phyloP scores from a whole-genome alignment of 78 protist species.

The Dictyostelium purpureum region DNA sequence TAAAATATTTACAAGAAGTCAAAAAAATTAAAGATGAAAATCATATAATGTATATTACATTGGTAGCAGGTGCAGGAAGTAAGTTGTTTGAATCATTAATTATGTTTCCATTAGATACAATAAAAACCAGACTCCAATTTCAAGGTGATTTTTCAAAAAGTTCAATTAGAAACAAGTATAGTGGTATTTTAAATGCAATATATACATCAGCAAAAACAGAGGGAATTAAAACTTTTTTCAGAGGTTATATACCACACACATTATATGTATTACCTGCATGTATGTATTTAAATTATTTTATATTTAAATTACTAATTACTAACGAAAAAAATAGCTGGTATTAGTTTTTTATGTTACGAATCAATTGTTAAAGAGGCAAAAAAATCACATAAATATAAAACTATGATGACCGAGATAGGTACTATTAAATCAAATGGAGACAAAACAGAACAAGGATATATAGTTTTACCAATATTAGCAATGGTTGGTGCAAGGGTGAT shows the following conservation, averaged over 20 bases:
- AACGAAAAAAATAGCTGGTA: neutral
- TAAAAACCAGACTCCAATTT: conserved; percentile 65
- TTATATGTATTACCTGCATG: conserved; percentile 51
- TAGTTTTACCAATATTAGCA: conserved; percentile 22
- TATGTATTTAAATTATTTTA: neutral
- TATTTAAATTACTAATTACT: neutral
- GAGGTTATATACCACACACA: conserved; percentile 55
- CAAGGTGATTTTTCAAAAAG: neutral
- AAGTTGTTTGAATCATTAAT: conserved; percentile 16
- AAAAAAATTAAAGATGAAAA: neutral
- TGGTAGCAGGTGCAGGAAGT: conserved; percentile 30
- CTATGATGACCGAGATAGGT: neutral
- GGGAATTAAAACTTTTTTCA: conserved; percentile 5
- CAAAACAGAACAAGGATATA: neutral
- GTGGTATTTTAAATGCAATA: neutral
- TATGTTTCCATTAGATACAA: conserved; percentile 68
- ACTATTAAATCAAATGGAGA: neutral
- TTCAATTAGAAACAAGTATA: neutral
- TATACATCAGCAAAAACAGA: neutral
- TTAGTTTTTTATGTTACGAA: too few species aligned
- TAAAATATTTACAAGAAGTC: neutral
- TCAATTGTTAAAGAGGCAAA: neutral
- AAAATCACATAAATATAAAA: neutral
- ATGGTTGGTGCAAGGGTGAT: conserved; percentile 22
- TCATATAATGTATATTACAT: too few species aligned